These are phyloP conservation scores for Talaromyces marneffei DNA, from an alignment of 2,329 filamentous ascomycete genomes.

Conservation along the genomic window DNA sequence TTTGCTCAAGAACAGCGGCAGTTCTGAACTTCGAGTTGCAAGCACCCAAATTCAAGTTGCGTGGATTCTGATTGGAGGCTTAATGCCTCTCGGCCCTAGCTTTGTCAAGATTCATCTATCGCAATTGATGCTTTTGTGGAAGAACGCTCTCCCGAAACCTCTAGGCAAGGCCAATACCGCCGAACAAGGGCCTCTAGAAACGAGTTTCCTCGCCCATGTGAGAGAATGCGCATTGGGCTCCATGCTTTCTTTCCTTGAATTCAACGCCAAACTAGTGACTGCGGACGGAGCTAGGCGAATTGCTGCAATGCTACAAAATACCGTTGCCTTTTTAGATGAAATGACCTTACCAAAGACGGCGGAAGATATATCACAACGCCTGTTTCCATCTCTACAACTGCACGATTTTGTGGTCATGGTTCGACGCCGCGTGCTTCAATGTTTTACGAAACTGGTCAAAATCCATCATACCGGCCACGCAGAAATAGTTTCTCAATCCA, in stretches of 20 bases:
- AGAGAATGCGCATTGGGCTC: conserved; percentile 89
- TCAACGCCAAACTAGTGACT: conserved; percentile 85
- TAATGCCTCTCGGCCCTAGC: conserved; percentile 94
- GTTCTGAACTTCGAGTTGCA: conserved; percentile 82
- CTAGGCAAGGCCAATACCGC: conserved; percentile 86
- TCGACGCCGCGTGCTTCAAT: conserved; percentile 84
- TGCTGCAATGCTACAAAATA: conserved; percentile 91
- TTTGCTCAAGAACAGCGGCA: conserved; percentile 83
- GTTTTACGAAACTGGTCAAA: conserved; percentile 85
- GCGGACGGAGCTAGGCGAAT: conserved; percentile 91
- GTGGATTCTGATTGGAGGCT: conserved; percentile 91
- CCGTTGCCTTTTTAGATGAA: conserved; percentile 79
- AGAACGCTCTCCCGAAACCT: conserved; percentile 91
- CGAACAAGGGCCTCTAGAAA: conserved; percentile 76
- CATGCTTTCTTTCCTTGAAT: conserved; percentile 85
- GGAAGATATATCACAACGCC: conserved; percentile 77
- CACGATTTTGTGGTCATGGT: conserved; percentile 92
- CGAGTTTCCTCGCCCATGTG: conserved; percentile 89
- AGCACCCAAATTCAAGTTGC: conserved; percentile 95
- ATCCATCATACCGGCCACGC: conserved; percentile 77
- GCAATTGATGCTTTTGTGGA: conserved; percentile 89
- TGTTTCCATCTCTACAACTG: conserved; percentile 80
- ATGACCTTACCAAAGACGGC: conserved; percentile 76
- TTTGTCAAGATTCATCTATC: conserved; percentile 98
- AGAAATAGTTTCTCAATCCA: conserved; percentile 84